Evolutionary conservation across 768 basidiomycete genomes (phyloP), one percentile per base, ranked within the genome.

Genomic region (Mycena haematopus): DNA sequence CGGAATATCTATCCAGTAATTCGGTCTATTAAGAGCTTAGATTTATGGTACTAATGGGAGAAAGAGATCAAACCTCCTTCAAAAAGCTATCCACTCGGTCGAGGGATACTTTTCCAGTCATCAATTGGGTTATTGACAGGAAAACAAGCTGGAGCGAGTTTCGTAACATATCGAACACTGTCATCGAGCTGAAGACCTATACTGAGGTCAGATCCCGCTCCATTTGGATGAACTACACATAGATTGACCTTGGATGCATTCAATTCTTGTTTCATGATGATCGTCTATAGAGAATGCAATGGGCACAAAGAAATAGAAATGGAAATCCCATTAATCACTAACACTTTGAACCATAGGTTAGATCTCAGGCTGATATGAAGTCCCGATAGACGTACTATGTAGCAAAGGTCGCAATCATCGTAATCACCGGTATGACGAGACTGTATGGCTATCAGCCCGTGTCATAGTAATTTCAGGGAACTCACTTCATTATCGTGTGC

Each of bases 341-440:
- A 55, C 58, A 52, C 58, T 59, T 15, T 11, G 27, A 21, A 58
- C 46, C 1, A 27, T 31, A 19, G 9, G 25, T 56, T 42, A 47
- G 33, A 58, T 49, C 13, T 2, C 17, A 6, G 27, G 15, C 9
- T 9, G 21, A 24, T n/a, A 22, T 21, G 14, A 27, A 36, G 38
- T 6, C 27, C 1, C n/a, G 10, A 19, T 17, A n/a, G 13, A 60
- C 52, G 27, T 73, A 86, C 79, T 87, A 90, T 10, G 84, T 78
- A 1, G 81, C 77, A 66, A 85, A 91, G 1, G 87, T 86, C n/a
- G 82, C 79, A 47, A 87, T 69, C 89, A 91, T 91, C 31, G 83
- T 85, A 1, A 85, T 24, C 6, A 90, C 70, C 0, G 90, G 90
- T 49, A 90, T 81, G 24, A 84, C 54, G 62, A 79, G 83, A 68